Evolutionary conservation across 345 rosid species (phyloP).

Genomic region (Lepidium sativum): DNA sequence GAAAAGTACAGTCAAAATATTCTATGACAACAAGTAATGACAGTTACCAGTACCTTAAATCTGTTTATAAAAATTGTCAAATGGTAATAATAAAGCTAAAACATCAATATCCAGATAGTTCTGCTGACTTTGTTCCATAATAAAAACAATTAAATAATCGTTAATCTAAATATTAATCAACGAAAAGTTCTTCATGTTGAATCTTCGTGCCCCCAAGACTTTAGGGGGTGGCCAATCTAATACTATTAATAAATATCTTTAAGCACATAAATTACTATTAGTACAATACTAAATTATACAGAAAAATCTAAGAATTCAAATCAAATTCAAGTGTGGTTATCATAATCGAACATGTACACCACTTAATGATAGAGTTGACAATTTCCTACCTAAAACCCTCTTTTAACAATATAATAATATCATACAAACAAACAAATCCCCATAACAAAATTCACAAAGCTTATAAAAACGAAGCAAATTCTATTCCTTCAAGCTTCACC

Average conservation of each 20-base stretch:
- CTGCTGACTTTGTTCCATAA: slow-evolving; percentile 14
- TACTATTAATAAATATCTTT: slow-evolving; percentile 6
- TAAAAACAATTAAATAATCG: neutral
- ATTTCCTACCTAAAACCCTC: neutral
- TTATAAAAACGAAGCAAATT: slow-evolving; percentile 3
- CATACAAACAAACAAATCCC: neutral
- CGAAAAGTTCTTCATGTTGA: neutral
- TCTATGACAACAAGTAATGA: no score
- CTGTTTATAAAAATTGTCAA: neutral
- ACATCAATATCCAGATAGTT: neutral
- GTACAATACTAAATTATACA: slow-evolving; percentile 4
- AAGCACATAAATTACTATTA: slow-evolving; percentile 1
- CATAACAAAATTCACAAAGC: neutral
- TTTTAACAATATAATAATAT: neutral
- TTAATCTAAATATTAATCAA: neutral
- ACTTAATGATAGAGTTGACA: slow-evolving; percentile 32
- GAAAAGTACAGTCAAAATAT: no score
- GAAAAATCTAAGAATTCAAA: slow-evolving; percentile 23
- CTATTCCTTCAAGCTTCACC: slow-evolving; percentile 12
- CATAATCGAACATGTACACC: slow-evolving; percentile 49
- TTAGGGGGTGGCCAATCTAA: slow-evolving; percentile 14
- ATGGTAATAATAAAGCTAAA: slow-evolving; percentile 1
- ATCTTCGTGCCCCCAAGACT: slow-evolving; percentile 4
- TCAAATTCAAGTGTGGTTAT: slow-evolving; percentile 32
- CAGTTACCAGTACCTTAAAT: no score